Conservation (phyloP, 768 basidiomycete species). For the Tylopilus plumbeoviolaceoides region DNA sequence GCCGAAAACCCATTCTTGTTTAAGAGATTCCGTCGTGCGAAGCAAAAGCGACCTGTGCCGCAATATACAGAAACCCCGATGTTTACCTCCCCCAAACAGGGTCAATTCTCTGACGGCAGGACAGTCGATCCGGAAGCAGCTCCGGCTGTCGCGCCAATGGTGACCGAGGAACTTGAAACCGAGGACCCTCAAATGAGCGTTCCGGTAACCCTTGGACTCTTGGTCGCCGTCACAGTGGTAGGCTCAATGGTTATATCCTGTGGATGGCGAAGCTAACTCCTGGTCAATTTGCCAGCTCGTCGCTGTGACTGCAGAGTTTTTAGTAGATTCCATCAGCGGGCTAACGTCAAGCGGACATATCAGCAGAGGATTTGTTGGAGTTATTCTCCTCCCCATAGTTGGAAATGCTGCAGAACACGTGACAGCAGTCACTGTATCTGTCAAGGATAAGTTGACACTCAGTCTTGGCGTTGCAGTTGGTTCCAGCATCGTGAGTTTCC, state of each 20-base stretch:
- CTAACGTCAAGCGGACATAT: slow-evolving; percentile 56
- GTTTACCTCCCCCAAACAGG: too few relatives aligned
- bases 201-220: slow-evolving; percentile 46
- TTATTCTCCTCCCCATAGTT: slow-evolving; percentile 88
- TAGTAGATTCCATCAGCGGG: slow-evolving; percentile 81
- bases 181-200: slow-evolving; percentile 53
- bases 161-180: slow-evolving; percentile 27
- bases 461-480: slow-evolving; percentile 89
- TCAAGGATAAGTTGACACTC: slow-evolving; percentile 84
- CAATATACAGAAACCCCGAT: slow-evolving; percentile 2
- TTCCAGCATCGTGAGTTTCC: slow-evolving; percentile 63
- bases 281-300: slow-evolving; percentile 37
- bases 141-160: not conserved
- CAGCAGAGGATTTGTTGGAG: slow-evolving; percentile 77
- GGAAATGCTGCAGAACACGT: slow-evolving; percentile 91
- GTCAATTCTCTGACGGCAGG: too few relatives aligned
- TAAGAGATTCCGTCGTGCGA: slow-evolving; percentile 17
- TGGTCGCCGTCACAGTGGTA: slow-evolving; percentile 61
- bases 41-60: slow-evolving; percentile 6
- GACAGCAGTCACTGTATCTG: slow-evolving; percentile 87
- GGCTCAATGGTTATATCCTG: slow-evolving; percentile 18
- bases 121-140: slow-evolving; percentile 11
- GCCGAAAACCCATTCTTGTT: slow-evolving; percentile 36
- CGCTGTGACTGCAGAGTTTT: slow-evolving; percentile 54
- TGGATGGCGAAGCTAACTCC: not conserved